Percentiles rank a stretch among this genome's conserved stretches.
Evolutionary conservation across 805 yeast genomes (phyloP).

Genomic region (Lachancea quebecensis): DNA sequence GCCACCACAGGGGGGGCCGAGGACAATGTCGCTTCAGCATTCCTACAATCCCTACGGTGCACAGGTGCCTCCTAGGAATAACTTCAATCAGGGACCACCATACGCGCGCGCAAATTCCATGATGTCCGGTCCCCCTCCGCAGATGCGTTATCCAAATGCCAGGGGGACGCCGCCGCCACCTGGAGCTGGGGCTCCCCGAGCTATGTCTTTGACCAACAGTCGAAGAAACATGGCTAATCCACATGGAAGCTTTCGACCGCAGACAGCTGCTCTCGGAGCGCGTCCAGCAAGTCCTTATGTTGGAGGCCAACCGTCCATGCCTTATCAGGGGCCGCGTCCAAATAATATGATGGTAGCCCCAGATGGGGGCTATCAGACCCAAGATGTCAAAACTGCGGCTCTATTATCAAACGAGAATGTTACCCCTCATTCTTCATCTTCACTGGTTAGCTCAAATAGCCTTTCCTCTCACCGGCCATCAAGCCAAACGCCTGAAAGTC

Average conservation of each 20-base stretch:
- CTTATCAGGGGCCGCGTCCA: background rate
- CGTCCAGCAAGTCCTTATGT: background rate
- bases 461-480: constrained; percentile 1
- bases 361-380: too few species aligned
- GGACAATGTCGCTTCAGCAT: constrained; percentile 41
- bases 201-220: constrained; percentile 28
- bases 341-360: too few species aligned
- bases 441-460: constrained; percentile 7
- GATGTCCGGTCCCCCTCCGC: constrained; percentile 11
- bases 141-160: background rate
- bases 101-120: constrained; percentile 9
- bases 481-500: constrained; percentile 4
- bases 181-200: constrained; percentile 20
- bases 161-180: constrained; percentile 8
- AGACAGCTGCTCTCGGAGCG: background rate
- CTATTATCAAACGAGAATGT: background rate
- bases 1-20: constrained; percentile 31
- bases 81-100: constrained; percentile 4
- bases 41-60: constrained; percentile 5
- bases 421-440: constrained; percentile 9
- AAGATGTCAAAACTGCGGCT: background rate
- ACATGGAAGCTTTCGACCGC: background rate
- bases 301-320: background rate
- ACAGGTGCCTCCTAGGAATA: background rate
- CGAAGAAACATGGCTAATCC: constrained; percentile 11